These are phyloP conservation scores for Apocynum venetum DNA, from an alignment of 257 asterid species.

Conservation along the genomic window DNA sequence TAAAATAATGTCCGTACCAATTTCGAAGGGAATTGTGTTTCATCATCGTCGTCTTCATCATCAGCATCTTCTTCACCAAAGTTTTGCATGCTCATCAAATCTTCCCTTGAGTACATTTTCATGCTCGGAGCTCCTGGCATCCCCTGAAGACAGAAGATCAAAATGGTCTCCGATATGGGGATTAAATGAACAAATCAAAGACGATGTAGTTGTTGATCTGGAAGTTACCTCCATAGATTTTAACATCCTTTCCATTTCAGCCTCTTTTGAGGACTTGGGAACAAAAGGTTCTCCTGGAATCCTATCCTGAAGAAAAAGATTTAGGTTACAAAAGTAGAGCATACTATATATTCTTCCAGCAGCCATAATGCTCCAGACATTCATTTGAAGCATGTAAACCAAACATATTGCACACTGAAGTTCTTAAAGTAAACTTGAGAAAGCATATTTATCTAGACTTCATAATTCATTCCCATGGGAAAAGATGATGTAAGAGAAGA, in stretches of 20 bases:
- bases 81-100: conserved; percentile 65
- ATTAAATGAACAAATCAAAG: not conserved
- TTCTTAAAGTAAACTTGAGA: not conserved
- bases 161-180: not conserved
- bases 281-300: conserved; percentile 79
- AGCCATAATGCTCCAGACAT: not conserved
- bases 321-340: not conserved
- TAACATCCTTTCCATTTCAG: conserved; percentile 83
- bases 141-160: conserved; percentile 44
- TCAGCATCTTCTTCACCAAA: conserved; percentile 67
- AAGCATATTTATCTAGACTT: not conserved
- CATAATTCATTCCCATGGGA: not conserved
- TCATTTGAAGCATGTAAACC: not conserved
- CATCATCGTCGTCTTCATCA: conserved; percentile 63
- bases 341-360: not conserved
- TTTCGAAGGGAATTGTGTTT: conserved; percentile 53
- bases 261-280: conserved; percentile 81
- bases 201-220: not conserved
- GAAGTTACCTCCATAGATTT: conserved; percentile 83
- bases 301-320: conserved; percentile 52
- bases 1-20: conserved; percentile 37
- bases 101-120: conserved; percentile 96
- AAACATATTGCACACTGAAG: not conserved
- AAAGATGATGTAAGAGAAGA: not conserved
- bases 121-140: conserved; percentile 95